phyloP scores from a whole-genome alignment of 2,329 filamentous ascomycete species.

The Phoma sp. region DNA sequence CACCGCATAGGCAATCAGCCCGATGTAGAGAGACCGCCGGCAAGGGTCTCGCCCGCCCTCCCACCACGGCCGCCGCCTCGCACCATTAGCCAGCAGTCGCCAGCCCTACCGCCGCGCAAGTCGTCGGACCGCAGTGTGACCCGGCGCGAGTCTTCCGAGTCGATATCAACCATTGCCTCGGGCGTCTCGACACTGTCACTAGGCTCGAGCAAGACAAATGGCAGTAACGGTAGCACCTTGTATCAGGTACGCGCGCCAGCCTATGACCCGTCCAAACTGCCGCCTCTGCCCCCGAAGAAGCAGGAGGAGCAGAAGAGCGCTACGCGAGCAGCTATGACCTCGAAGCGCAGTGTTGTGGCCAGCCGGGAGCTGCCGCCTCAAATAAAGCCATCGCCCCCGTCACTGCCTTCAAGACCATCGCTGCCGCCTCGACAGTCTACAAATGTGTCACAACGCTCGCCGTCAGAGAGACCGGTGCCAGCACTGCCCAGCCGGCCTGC shows the following conservation, averaged over 20 bases:
- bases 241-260: conserved; percentile 60
- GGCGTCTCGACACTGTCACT: conserved; percentile 57
- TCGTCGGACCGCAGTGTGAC: conserved; percentile 48
- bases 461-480: conserved; percentile 22
- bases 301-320: conserved; percentile 48
- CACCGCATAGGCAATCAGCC: conserved; percentile 50
- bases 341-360: conserved; percentile 35
- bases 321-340: conserved; percentile 47
- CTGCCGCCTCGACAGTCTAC: conserved; percentile 27
- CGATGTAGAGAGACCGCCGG: conserved; percentile 19
- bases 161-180: conserved; percentile 58
- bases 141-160: conserved; percentile 53
- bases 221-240: conserved; percentile 39
- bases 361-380: conserved; percentile 36
- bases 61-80: conserved; percentile 57
- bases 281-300: conserved; percentile 60
- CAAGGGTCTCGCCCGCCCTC: conserved; percentile 37
- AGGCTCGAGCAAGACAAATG: conserved; percentile 53
- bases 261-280: conserved; percentile 62
- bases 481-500: conserved; percentile 22
- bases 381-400: conserved; percentile 36
- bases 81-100: conserved; percentile 48
- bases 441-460: conserved; percentile 15
- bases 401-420: conserved; percentile 27
- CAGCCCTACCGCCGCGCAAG: conserved; percentile 53